Conservation (phyloP, 257 asterid genomes). For the Solanum sitiens region DNA sequence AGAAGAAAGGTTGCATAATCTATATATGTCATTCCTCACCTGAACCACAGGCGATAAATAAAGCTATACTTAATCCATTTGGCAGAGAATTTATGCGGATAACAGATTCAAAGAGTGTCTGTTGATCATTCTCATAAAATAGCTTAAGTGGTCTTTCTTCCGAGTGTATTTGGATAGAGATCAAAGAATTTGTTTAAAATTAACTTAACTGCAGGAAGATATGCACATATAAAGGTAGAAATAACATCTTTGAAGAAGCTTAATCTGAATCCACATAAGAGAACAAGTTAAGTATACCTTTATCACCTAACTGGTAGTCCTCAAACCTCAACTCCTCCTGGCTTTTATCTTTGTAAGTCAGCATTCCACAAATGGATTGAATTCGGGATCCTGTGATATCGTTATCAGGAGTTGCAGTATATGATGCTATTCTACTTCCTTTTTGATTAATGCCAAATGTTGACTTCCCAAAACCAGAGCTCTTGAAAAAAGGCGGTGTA, state of each 20-base stretch:
- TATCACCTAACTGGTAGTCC: too few species aligned
- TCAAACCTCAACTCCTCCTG: too few species aligned
- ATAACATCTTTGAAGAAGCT: not conserved
- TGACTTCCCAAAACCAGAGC: not conserved
- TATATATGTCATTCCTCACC: not conserved
- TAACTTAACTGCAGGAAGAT: not conserved
- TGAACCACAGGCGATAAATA: not conserved
- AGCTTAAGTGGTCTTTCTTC: not conserved
- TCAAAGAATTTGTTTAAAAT: not conserved
- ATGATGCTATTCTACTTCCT: too few species aligned
- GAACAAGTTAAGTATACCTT: too few species aligned
- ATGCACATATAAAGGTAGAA: not conserved
- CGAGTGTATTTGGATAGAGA: not conserved
- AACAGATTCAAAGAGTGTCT: not conserved
- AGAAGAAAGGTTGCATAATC: too few species aligned
- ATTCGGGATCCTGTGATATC: too few species aligned
- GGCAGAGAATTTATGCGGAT: not conserved
- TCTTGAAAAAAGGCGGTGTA: not conserved
- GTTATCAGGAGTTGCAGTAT: too few species aligned
- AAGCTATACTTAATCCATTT: not conserved
- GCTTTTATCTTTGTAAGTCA: too few species aligned
- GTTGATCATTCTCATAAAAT: not conserved
- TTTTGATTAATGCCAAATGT: not conserved
- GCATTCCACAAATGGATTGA: too few species aligned
- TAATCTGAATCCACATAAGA: not conserved